Evolutionary conservation across 768 basidiomycete species (phyloP).

Genomic region (Suillus clintonianus): DNA sequence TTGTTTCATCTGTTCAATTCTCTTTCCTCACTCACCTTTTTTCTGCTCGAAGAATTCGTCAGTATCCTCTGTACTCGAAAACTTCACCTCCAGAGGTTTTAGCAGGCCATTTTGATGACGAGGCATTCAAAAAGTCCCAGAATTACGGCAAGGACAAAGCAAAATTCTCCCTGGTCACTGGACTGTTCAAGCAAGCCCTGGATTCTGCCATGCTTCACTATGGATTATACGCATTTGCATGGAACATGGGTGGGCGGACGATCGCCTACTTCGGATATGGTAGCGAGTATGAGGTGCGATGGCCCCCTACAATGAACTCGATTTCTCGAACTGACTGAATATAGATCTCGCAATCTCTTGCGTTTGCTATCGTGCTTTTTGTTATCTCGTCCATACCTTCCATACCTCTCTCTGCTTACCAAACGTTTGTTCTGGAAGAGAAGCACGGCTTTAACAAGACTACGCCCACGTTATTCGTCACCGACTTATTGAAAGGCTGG

Average conservation of each 20-base stretch:
- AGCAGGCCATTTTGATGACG: conserved; percentile 62
- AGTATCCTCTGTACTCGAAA: conserved; percentile 84
- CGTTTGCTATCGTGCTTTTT: conserved; percentile 70
- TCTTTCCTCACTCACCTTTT: conserved; percentile 2
- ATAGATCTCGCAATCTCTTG: conserved; percentile 84
- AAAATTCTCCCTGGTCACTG: conserved; percentile 72
- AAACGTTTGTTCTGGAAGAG: conserved; percentile 93
- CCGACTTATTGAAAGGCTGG: conserved; percentile 83
- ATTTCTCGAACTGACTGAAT: neutral
- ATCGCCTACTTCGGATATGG: conserved; percentile 62
- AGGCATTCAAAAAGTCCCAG: conserved; percentile 88
- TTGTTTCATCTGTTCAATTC: conserved; percentile 14
- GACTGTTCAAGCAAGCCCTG: conserved; percentile 70
- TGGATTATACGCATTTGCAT: conserved; percentile 83
- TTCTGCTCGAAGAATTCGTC: conserved; percentile 54
- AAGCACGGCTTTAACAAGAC: conserved; percentile 98
- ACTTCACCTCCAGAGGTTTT: conserved; percentile 70
- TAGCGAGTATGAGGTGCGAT: conserved; percentile 66
- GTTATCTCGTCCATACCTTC: conserved; percentile 66
- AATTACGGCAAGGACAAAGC: conserved; percentile 91
- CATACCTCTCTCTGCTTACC: conserved; percentile 78
- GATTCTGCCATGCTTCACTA: conserved; percentile 72
- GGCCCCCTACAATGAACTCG: neutral
- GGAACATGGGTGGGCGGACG: conserved; percentile 60
- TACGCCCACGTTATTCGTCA: conserved; percentile 70